Base-by-base conservation (phyloP, 768 basidiomycete genomes). In the Tylopilus rubrobrunneus region DNA sequence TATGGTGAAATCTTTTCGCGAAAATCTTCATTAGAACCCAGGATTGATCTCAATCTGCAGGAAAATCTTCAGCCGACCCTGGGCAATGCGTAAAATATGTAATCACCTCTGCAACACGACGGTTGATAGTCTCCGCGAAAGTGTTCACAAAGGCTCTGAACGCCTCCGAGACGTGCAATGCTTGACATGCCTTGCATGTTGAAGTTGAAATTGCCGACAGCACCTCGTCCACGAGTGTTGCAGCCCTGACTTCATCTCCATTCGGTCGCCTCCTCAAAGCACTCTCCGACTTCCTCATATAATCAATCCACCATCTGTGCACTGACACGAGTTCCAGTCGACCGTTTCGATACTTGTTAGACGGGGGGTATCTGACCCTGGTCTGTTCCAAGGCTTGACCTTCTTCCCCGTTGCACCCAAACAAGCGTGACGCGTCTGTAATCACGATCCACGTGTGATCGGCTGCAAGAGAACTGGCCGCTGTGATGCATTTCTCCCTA, bases 291-390 rank as follows among this genome's bases (percentile, higher is more conserved):
- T 49, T 59, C 19, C 7, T 56, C 60, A 56, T 56, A 19, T 58
- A 64, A 14, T 58, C 41, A 1, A 37, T 0, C 62, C 59, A 63
- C 62, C 56, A 65, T 1, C 0, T 33, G 29, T 64, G 57, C 44
- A 53, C 51, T 1, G 14, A 15, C 11, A 50, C 7, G 1, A 0
- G 0, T 27, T 56, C 52, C 23, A 7, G 3, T 44, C 53, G 53
- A 17, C 59, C 52, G 0, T 0, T 5, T 29, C 1, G 53, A 31
- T 60, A 43, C 49, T 43, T 53, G 11, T 28, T 37, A 23, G 56
- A 64, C 5, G 53, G 45, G 2, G 12, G 23, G 14, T 7, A 0
- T 17, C 33, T 58, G 34, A 62, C 12, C 1, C 17, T 7, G 25
- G 49, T 53, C n/a, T 19, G 21, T n/a, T 8, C 51, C 19, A 29